Conservation (phyloP, 2,329 filamentous ascomycete species). For the Xylaria sp. region DNA sequence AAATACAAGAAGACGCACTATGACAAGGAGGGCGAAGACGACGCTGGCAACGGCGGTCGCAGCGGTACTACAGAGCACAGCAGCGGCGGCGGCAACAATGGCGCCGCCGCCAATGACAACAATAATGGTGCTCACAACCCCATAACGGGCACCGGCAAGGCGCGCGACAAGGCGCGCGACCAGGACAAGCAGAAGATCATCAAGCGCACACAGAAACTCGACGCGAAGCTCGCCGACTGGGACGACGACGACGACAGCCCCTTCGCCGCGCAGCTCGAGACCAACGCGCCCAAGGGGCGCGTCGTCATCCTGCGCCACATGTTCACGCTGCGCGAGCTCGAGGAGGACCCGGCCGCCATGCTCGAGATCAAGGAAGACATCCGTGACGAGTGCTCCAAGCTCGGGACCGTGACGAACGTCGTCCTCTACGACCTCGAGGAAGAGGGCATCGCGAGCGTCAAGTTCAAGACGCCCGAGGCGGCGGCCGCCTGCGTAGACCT, state of each 20-base stretch:
- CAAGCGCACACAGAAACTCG: slow-evolving; percentile 88
- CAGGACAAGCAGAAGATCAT: slow-evolving; percentile 91
- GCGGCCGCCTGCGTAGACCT: slow-evolving; percentile 77
- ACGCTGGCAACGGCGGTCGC: slow-evolving; percentile 31
- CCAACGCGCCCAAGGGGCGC: slow-evolving; percentile 73
- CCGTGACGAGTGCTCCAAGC: slow-evolving; percentile 85
- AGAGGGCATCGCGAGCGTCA: slow-evolving; percentile 85
- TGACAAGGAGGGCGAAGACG: slow-evolving; percentile 53
- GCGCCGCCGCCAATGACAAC: slow-evolving; percentile 24
- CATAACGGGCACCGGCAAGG: slow-evolving; percentile 57
- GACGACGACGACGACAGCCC: slow-evolving; percentile 80
- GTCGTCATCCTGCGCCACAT: slow-evolving; percentile 90
- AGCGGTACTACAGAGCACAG: slow-evolving; percentile 37
- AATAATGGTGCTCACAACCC: slow-evolving; percentile 45
- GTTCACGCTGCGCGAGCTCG: slow-evolving; percentile 87
- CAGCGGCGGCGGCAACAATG: slow-evolving; percentile 28
- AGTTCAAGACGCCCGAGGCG: slow-evolving; percentile 77
- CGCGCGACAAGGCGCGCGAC: slow-evolving; percentile 61
- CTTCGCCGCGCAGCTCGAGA: slow-evolving; percentile 61
- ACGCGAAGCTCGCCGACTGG: slow-evolving; percentile 94
- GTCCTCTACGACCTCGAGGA: slow-evolving; percentile 88
- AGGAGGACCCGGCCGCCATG: slow-evolving; percentile 83
- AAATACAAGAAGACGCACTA: slow-evolving; percentile 92
- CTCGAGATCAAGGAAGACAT: slow-evolving; percentile 96
- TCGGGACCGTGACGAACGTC: slow-evolving; percentile 90